Percentiles rank a stretch among this genome's conserved stretches.
Conservation (phyloP, 2,329 filamentous ascomycete genomes). For the Xylariaceae sp. region DNA sequence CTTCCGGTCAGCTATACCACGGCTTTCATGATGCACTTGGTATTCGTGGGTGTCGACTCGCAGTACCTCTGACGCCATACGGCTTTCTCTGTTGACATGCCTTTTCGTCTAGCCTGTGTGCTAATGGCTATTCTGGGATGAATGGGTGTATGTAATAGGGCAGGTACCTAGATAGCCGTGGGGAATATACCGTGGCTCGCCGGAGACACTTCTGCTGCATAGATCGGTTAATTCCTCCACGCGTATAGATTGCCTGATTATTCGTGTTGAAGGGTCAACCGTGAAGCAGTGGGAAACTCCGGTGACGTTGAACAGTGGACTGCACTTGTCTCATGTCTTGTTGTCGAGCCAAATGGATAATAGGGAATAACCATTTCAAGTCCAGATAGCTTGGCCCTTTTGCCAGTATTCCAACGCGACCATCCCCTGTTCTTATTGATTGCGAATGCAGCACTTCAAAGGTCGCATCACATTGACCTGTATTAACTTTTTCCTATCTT, state of each 20-base stretch:
- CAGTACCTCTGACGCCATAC: constrained; percentile 14
- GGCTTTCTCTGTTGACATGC: constrained; percentile 7
- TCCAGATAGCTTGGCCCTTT: constrained; percentile 14
- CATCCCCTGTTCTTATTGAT: constrained; percentile 11
- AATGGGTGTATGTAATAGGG: constrained; percentile 11
- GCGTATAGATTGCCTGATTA: constrained; percentile 10
- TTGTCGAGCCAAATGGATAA: constrained; percentile 17
- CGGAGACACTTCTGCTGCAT: constrained; percentile 16
- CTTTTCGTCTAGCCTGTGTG: constrained; percentile 13
- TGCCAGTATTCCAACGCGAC: constrained; percentile 12
- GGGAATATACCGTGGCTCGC: constrained; percentile 14
- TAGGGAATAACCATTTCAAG: constrained; percentile 13
- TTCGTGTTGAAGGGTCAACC: constrained; percentile 7
- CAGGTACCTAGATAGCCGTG: constrained; percentile 8
- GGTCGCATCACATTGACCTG: constrained; percentile 11
- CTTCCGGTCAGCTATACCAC: constrained; percentile 16
- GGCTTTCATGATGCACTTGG: constrained; percentile 7
- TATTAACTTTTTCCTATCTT: constrained; percentile 8
- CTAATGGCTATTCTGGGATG: constrained; percentile 18
- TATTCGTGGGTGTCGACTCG: constrained; percentile 14
- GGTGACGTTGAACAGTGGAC: constrained; percentile 7
- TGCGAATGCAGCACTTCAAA: constrained; percentile 4
- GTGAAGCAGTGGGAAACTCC: constrained; percentile 7
- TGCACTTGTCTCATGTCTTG: constrained; percentile 15
- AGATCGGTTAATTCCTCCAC: constrained; percentile 15